These are phyloP conservation scores for Gracilaria domingensis DNA, from an alignment of 23 red algal genomes.

Conservation along the genomic window DNA sequence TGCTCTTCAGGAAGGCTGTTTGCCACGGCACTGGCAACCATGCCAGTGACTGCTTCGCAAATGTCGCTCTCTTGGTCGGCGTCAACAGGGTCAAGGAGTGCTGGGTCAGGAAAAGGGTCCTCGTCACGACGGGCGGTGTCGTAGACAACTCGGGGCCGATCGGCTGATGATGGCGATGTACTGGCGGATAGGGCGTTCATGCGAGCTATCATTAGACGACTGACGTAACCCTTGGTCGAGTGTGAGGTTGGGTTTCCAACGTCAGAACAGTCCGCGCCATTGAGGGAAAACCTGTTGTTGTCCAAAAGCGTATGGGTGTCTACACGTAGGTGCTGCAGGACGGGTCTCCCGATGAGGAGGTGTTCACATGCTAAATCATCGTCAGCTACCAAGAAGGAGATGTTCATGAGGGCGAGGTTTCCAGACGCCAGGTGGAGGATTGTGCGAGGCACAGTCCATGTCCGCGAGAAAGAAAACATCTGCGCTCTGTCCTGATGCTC, in stretches of 20 bases:
- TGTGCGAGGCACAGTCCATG: slow-evolving; percentile 26
- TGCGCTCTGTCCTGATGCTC: neutral
- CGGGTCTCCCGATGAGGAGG: slow-evolving; percentile 40
- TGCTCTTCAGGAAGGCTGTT: slow-evolving; percentile 1
- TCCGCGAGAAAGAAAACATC: slow-evolving; percentile 1
- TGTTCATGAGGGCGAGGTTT: slow-evolving; percentile 22
- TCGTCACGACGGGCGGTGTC: neutral
- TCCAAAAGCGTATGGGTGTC: slow-evolving; percentile 57
- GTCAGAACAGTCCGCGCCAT: slow-evolving; percentile 58
- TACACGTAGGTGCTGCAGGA: slow-evolving; percentile 24
- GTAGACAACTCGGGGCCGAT: slow-evolving; percentile 33
- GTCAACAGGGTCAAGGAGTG: slow-evolving; percentile 55
- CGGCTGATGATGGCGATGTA: neutral
- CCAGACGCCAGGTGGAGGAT: slow-evolving; percentile 37
- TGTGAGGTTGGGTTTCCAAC: slow-evolving; percentile 29
- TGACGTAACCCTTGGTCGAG: neutral
- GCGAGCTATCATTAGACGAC: slow-evolving; percentile 17
- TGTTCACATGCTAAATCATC: slow-evolving; percentile 44
- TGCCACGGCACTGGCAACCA: neutral
- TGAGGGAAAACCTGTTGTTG: slow-evolving; percentile 13
- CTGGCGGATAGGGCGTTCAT: slow-evolving; percentile 5
- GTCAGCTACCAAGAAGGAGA: slow-evolving; percentile 43
- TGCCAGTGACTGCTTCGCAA: neutral
- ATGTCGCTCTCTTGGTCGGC: slow-evolving; percentile 29
- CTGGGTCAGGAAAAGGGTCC: slow-evolving; percentile 37